These are phyloP conservation scores for Athelia psychrophila DNA, from an alignment of 1,284 basidiomycete species.

Conservation along the genomic window DNA sequence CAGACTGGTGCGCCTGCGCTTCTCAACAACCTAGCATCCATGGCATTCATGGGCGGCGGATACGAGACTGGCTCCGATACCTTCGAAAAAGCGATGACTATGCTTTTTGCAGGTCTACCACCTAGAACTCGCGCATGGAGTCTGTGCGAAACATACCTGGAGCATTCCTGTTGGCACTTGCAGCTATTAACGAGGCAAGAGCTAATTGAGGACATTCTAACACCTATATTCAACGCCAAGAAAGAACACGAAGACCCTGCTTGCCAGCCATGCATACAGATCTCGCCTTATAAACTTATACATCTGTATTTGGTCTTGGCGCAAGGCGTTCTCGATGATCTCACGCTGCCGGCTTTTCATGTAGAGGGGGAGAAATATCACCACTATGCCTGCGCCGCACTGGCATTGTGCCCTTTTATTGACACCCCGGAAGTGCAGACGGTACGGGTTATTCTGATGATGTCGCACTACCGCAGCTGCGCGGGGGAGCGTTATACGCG, in stretches of 20 bases:
- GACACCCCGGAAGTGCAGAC: slow-evolving; percentile 62
- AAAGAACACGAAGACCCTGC: slow-evolving; percentile 33
- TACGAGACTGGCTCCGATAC: slow-evolving; percentile 20
- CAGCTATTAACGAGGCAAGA: slow-evolving; percentile 62
- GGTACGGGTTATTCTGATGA: slow-evolving; percentile 54
- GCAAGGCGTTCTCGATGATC: slow-evolving; percentile 58
- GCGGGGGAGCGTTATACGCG: slow-evolving; percentile 49
- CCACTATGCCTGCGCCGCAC: slow-evolving; percentile 50
- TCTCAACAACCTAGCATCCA: slow-evolving; percentile 38
- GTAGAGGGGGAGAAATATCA: slow-evolving; percentile 60
- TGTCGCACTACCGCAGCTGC: slow-evolving; percentile 53
- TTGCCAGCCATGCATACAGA: slow-evolving; percentile 19
- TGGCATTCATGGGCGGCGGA: slow-evolving; percentile 44
- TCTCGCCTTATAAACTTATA: slow-evolving; percentile 53
- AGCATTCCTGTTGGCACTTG: slow-evolving; percentile 62
- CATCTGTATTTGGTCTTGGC: slow-evolving; percentile 59
- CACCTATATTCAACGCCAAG: slow-evolving; percentile 53
- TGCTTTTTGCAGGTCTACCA: slow-evolving; percentile 47
- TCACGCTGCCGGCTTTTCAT: slow-evolving; percentile 58
- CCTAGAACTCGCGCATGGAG: slow-evolving; percentile 57
- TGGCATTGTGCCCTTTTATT: slow-evolving; percentile 58
- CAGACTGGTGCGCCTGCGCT: slow-evolving; percentile 33
- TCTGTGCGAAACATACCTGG: slow-evolving; percentile 65
- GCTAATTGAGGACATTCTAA: slow-evolving; percentile 59
- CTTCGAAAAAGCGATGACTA: slow-evolving; percentile 23